phyloP scores from a whole-genome alignment of 2,329 filamentous ascomycete genomes.

The Amauroascus niger region DNA sequence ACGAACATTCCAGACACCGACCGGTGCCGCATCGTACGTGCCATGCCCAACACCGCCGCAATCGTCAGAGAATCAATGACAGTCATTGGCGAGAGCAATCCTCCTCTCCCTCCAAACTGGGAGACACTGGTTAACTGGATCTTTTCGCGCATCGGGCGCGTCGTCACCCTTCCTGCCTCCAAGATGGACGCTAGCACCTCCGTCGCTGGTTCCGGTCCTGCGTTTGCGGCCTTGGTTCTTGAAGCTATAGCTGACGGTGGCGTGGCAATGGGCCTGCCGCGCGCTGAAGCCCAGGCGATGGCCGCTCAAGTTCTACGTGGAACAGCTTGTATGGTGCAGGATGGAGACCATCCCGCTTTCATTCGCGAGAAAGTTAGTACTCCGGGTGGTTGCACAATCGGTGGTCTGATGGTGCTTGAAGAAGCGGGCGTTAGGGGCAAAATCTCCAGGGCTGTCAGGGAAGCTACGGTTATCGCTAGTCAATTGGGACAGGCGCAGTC shows the following conservation, averaged over 20 bases:
- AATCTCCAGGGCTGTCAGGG: conserved; percentile 47
- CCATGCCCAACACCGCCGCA: conserved; percentile 77
- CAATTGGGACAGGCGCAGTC: conserved; percentile 45
- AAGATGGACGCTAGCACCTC: conserved; percentile 51
- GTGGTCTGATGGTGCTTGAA: conserved; percentile 51
- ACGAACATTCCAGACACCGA: conserved; percentile 32
- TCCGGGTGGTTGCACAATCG: conserved; percentile 55
- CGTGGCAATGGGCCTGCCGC: conserved; percentile 52
- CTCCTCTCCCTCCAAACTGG: conserved; percentile 38
- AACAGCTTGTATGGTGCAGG: conserved; percentile 48
- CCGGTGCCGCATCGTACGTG: conserved; percentile 54
- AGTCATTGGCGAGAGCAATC: conserved; percentile 54
- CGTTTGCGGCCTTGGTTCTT: conserved; percentile 51
- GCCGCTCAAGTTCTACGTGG: conserved; percentile 54
- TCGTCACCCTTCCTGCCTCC: conserved; percentile 43
- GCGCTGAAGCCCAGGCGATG: conserved; percentile 52
- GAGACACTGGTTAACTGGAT: conserved; percentile 45
- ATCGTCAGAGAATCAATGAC: conserved; percentile 75
- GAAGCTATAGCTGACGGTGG: conserved; percentile 53
- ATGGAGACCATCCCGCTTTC: conserved; percentile 51
- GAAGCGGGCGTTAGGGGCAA: conserved; percentile 47
- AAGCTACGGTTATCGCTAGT: conserved; percentile 50
- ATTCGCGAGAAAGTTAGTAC: conserved; percentile 52
- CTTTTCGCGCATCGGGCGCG: conserved; percentile 43
- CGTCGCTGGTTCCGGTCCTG: conserved; percentile 52